Conservation (phyloP, 202 grass and related monocot species). For the Setaria italica region DNA sequence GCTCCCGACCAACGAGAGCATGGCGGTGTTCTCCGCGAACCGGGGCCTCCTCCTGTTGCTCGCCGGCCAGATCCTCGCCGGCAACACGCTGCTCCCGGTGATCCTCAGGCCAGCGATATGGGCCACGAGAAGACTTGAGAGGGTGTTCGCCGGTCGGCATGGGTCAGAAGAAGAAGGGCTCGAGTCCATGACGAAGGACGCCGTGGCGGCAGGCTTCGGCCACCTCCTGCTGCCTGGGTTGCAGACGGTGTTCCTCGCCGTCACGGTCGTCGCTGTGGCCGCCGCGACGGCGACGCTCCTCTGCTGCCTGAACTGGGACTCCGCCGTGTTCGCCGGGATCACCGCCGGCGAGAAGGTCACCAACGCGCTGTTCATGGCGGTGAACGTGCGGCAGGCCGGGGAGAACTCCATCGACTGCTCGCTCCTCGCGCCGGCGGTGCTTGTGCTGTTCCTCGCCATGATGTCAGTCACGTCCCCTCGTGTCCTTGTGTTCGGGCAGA, state of each 20-base stretch:
- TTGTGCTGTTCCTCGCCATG: conserved; percentile 65
- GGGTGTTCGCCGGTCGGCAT: neutral
- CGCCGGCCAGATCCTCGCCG: conserved; percentile 56
- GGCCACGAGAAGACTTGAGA: conserved; percentile 24
- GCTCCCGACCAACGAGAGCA: conserved; percentile 76
- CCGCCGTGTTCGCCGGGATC: conserved; percentile 64
- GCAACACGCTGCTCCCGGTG: conserved; percentile 62
- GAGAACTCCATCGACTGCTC: conserved; percentile 84
- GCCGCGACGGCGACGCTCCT: conserved; percentile 29
- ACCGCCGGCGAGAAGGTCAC: conserved; percentile 55
- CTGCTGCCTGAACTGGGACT: conserved; percentile 68
- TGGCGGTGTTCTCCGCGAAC: conserved; percentile 62
- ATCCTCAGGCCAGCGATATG: conserved; percentile 58
- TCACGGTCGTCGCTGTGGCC: conserved; percentile 43
- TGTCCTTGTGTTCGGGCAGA: neutral
- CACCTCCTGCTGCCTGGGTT: conserved; percentile 48
- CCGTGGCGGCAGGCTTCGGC: conserved; percentile 32
- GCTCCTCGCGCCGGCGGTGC: conserved; percentile 62
- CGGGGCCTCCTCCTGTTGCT: conserved; percentile 59
- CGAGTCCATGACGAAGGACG: conserved; percentile 41
- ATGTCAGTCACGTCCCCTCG: conserved; percentile 48
- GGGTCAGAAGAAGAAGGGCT: conserved; percentile 46
- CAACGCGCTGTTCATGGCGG: conserved; percentile 63
- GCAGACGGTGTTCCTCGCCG: conserved; percentile 34
- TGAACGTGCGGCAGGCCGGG: conserved; percentile 62